phyloP scores from a whole-genome alignment of 2,329 filamentous ascomycete genomes.

The Colletotrichum liaoningense region DNA sequence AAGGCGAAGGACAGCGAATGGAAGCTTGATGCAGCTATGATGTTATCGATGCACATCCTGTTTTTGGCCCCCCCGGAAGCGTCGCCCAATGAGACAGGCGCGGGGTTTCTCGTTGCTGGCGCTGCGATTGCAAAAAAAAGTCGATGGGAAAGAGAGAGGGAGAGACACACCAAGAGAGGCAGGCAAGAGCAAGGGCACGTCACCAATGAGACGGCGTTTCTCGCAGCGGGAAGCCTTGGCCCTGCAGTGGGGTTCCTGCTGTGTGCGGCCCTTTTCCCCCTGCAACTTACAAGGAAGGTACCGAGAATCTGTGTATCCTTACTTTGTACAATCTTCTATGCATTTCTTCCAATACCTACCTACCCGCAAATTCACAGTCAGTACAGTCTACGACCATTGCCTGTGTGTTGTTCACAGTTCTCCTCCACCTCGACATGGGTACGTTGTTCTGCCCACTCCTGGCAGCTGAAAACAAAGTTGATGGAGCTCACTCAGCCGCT shows the following conservation, averaged over 20 bases:
- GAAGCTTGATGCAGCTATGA: slow-evolving; percentile 36
- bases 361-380: no score
- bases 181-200: background rate
- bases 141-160: background rate
- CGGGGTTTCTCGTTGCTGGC: slow-evolving; percentile 14
- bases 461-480: slow-evolving; percentile 1
- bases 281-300: background rate
- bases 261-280: slow-evolving; percentile 1
- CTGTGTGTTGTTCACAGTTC: no score
- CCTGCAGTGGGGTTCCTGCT: slow-evolving; percentile 1
- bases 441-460: background rate
- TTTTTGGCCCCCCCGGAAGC: slow-evolving; percentile 28
- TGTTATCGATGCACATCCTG: slow-evolving; percentile 35
- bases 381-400: no score
- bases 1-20: background rate
- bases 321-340: background rate
- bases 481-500: slow-evolving; percentile 10
- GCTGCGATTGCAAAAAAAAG: background rate
- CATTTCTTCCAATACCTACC: background rate
- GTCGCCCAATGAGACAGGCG: slow-evolving; percentile 29
- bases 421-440: slow-evolving; percentile 6
- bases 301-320: background rate
- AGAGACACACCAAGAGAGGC: background rate
- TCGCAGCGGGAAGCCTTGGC: slow-evolving; percentile 3
- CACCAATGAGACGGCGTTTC: background rate